phyloP scores from a whole-genome alignment of 345 rosid genomes.

The Gynandropsis gynandra region DNA sequence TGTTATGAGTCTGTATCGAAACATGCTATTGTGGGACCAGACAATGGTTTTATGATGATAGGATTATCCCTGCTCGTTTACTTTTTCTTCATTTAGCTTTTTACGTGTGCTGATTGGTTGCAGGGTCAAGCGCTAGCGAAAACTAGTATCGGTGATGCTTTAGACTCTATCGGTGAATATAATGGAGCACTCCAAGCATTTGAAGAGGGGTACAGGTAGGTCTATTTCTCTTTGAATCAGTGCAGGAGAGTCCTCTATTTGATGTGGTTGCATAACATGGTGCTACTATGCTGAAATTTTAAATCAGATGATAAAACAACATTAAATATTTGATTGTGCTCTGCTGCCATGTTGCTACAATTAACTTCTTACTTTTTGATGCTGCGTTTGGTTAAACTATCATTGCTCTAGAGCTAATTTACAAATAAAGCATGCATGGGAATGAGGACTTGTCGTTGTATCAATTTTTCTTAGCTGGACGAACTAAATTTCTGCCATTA shows the following conservation, averaged over 20 bases:
- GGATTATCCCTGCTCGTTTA: slow-evolving; percentile 9
- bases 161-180: slow-evolving; percentile 77
- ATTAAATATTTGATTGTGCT: background rate
- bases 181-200: slow-evolving; percentile 61
- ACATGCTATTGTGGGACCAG: slow-evolving; percentile 11
- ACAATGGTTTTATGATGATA: slow-evolving; percentile 3
- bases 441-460: slow-evolving; percentile 2
- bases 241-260: slow-evolving; percentile 7
- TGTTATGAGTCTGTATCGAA: slow-evolving; percentile 10
- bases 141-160: slow-evolving; percentile 63
- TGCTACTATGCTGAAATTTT: slow-evolving; percentile 8
- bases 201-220: slow-evolving; percentile 71
- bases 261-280: background rate
- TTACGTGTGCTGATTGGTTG: slow-evolving; percentile 26
- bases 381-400: background rate
- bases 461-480: too few relatives aligned
- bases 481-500: too few relatives aligned
- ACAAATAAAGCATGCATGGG: background rate
- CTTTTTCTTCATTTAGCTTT: slow-evolving; percentile 17
- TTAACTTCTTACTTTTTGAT: background rate
- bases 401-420: slow-evolving; percentile 3
- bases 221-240: slow-evolving; percentile 4
- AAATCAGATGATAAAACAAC: background rate
- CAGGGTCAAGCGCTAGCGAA: slow-evolving; percentile 92
- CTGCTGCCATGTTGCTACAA: slow-evolving; percentile 10